Base-by-base conservation (phyloP, 2,329 filamentous ascomycete genomes). In the Cryphonectria japonica region DNA sequence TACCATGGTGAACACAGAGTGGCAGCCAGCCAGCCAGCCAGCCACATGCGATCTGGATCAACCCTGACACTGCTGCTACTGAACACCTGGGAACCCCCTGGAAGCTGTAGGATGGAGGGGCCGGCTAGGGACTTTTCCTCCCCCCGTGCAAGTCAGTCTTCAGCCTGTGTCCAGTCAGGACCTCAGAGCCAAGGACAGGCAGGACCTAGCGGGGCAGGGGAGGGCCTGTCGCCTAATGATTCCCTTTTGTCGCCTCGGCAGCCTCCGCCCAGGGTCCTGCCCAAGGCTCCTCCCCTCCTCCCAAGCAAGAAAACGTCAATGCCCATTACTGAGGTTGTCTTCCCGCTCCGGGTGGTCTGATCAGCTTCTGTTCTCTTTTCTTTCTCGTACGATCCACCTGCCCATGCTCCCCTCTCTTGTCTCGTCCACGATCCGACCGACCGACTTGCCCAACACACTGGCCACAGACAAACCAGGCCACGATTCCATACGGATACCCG, bases 301-400 rank as follows among this genome's bases (percentile, higher is more conserved):
- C 54, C 54, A 59, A 32, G 14, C 54, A 59, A 59, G 54, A 59
- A 59, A 59, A 59, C 54, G 54, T 59, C 54, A 59, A 32, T 19
- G 54, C 52, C 52, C 59, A 61, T 61, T 52, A 52, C 22, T 39
- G 19, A 52, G 14, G 37, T 52, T 61, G 59, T 61, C 32, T 39
- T 61, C 59, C 59, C 59, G 59, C 59, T n/a, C 29, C 34, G 61
- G 61, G 39, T 64, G 61, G 61, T 41, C n/a, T 64, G 37, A 41
- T 66, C 43, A 34, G 37, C 50, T 52, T 26, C 39, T 66, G 46
- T 34, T 66, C 50, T 57, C 50, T 66, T 66, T 66, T 66, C 50
- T 66, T 66, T 66, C 50, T 66, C 50, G 46, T 66, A 65, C 63
- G 63, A 65, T 65, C 63, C 16, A 65, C 63, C 63, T 29, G 63